Evolutionary conservation across 208 protist species (phyloP).

Genomic region (Strigomonas culicis): DNA sequence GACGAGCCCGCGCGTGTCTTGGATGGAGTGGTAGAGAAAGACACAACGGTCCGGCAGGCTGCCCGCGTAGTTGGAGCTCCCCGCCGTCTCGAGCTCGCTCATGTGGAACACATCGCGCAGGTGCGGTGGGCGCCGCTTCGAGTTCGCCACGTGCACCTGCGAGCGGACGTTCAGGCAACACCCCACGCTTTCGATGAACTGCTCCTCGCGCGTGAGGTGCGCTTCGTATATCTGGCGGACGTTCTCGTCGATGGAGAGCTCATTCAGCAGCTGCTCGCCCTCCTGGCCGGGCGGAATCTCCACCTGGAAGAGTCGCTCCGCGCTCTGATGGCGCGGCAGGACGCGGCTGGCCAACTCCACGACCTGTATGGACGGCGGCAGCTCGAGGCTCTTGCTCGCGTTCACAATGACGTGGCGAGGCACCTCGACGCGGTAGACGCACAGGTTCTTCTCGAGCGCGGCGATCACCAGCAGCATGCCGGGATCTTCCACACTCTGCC

Average conservation of each 20-base stretch:
- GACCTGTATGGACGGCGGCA: slow-evolving; percentile 12
- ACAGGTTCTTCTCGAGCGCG: slow-evolving; percentile 51
- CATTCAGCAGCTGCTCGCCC: slow-evolving; percentile 69
- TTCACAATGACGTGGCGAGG: slow-evolving; percentile 66
- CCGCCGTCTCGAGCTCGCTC: slow-evolving; percentile 53
- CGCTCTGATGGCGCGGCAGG: slow-evolving; percentile 45
- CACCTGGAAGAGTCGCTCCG: slow-evolving; percentile 51
- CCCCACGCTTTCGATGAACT: slow-evolving; percentile 58
- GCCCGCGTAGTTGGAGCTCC: slow-evolving; percentile 44
- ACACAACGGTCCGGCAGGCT: slow-evolving; percentile 39
- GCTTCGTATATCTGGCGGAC: slow-evolving; percentile 76
- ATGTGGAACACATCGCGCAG: slow-evolving; percentile 69
- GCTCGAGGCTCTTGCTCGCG: slow-evolving; percentile 18
- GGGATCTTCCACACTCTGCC: slow-evolving; percentile 46
- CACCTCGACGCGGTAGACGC: slow-evolving; percentile 67
- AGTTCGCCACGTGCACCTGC: slow-evolving; percentile 46
- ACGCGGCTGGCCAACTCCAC: slow-evolving; percentile 40
- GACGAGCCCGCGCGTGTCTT: slow-evolving; percentile 65
- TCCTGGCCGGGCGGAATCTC: slow-evolving; percentile 40
- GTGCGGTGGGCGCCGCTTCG: slow-evolving; percentile 24
- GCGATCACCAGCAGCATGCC: slow-evolving; percentile 63
- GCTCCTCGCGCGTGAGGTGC: slow-evolving; percentile 48
- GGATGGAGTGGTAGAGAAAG: slow-evolving; percentile 75
- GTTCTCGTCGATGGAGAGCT: slow-evolving; percentile 53
- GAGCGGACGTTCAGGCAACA: slow-evolving; percentile 60